Evolutionary conservation across 495 filamentous ascomycete species (phyloP).

Genomic region (Aspergillus campestris): DNA sequence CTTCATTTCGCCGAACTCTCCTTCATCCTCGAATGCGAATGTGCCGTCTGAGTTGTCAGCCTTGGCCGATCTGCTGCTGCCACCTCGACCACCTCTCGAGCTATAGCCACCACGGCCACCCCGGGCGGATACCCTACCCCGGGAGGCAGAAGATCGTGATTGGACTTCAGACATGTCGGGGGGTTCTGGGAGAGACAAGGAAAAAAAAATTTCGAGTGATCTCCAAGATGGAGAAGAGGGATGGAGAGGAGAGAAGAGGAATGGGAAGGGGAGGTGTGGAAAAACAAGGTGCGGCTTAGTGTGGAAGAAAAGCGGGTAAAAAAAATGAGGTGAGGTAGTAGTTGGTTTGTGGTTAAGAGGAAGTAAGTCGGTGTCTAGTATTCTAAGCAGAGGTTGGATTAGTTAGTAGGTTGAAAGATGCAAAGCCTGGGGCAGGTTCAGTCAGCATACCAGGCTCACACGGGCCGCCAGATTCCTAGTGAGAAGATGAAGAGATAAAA

Average conservation of each 20-base stretch:
- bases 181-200: conserved; percentile 6
- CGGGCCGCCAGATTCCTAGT: conserved; percentile 8
- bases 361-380: no score
- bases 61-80: conserved; percentile 61
- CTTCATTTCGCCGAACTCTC: conserved; percentile 86
- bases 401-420: no score
- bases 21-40: conserved; percentile 67
- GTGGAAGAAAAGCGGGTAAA: conserved; percentile 22
- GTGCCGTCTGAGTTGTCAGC: conserved; percentile 49
- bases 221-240: conserved; percentile 26
- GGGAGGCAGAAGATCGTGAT: conserved; percentile 63
- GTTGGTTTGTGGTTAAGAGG: no score
- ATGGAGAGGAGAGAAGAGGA: conserved; percentile 28
- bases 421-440: no score
- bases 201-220: conserved; percentile 10
- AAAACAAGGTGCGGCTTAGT: conserved; percentile 23
- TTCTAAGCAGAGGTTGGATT: no score
- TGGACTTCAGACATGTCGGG: conserved; percentile 83
- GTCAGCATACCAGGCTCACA: conserved; percentile 23
- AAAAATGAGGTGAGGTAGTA: conserved; percentile 17
- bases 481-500: conserved; percentile 5
- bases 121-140: conserved; percentile 72
- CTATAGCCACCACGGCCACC: conserved; percentile 78
- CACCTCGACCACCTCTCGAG: conserved; percentile 59
- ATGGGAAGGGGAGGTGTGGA: conserved; percentile 25